phyloP scores from a whole-genome alignment of 2,329 filamentous ascomycete species.

The Colletotrichum coccodes region DNA sequence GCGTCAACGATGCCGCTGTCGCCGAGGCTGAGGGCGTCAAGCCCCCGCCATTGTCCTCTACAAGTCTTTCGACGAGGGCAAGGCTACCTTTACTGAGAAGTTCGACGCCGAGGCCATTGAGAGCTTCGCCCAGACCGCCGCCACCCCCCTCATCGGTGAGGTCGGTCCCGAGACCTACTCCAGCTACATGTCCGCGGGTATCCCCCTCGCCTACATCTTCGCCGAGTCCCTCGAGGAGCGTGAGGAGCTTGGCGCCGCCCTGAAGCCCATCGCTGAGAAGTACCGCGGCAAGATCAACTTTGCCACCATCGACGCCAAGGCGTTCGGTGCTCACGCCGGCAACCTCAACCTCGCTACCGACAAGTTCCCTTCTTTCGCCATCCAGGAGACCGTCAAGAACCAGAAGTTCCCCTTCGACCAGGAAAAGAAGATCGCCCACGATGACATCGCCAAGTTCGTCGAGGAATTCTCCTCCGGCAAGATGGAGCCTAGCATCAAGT shows the following conservation, averaged over 20 bases:
- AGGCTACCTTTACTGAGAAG: slow-evolving; percentile 82
- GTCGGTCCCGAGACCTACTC: slow-evolving; percentile 97
- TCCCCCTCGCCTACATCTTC: slow-evolving; percentile 98
- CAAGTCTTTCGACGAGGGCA: slow-evolving; percentile 98
- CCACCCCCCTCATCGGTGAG: slow-evolving; percentile 93
- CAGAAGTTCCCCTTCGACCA: slow-evolving; percentile 96
- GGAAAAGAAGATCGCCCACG: slow-evolving; percentile 78
- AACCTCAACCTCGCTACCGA: slow-evolving; percentile 98
- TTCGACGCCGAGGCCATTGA: slow-evolving; percentile 85
- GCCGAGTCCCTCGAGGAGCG: slow-evolving; percentile 93
- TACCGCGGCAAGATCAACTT: slow-evolving; percentile 97
- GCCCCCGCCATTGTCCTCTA: slow-evolving; percentile 91
- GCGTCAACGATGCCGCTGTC: slow-evolving; percentile 82
- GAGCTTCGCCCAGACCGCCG: slow-evolving; percentile 83
- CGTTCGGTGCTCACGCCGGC: slow-evolving; percentile 92
- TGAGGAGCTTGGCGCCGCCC: slow-evolving; percentile 75
- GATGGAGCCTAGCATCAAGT: slow-evolving; percentile 97
- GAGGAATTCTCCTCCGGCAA: slow-evolving; percentile 87
- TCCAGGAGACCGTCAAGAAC: slow-evolving; percentile 95
- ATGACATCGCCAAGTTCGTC: slow-evolving; percentile 82
- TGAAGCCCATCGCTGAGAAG: slow-evolving; percentile 90
- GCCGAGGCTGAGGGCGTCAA: slow-evolving; percentile 92
- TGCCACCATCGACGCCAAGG: slow-evolving; percentile 94
- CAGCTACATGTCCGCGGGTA: slow-evolving; percentile 86
- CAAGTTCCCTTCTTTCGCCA: slow-evolving; percentile 97